phyloP scores from a whole-genome alignment of 768 basidiomycete species.

The Paxillus rubicundulus region DNA sequence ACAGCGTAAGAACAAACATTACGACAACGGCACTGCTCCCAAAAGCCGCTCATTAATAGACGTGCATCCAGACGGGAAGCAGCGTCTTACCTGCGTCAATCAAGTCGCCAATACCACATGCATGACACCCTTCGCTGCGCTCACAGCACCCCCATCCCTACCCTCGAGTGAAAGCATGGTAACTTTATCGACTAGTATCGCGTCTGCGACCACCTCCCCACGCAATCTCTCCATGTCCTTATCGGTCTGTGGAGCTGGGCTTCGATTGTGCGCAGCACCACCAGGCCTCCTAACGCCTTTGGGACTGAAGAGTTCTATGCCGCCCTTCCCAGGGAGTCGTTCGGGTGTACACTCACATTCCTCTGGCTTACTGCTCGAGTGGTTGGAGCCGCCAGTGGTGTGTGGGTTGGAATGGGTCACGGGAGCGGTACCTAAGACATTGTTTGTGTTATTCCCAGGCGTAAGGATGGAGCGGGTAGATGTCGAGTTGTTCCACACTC shows the following conservation, averaged over 20 bases:
- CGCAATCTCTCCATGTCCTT: conserved; percentile 36
- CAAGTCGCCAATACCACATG: conserved; percentile 26
- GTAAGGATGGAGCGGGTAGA: conserved; percentile 51
- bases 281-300: conserved; percentile 29
- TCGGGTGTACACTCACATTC: conserved; percentile 48
- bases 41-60: conserved; percentile 1
- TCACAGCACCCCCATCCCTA: conserved; percentile 10
- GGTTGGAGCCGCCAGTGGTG: conserved; percentile 1
- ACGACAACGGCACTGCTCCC: conserved; percentile 12
- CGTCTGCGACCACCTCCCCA: conserved; percentile 34
- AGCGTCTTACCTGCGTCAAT: conserved; percentile 20
- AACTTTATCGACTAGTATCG: conserved; percentile 38
- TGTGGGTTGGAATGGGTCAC: conserved; percentile 38
- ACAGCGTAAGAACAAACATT: conserved; percentile 21
- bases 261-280: conserved; percentile 10
- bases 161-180: conserved; percentile 38
- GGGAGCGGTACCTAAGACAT: conserved; percentile 31
- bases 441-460: conserved; percentile 33
- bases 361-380: conserved; percentile 32
- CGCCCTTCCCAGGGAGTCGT: conserved; percentile 47
- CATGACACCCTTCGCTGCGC: conserved; percentile 9
- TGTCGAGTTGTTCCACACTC: conserved; percentile 70
- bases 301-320: conserved; percentile 37
- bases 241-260: conserved; percentile 22
- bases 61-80: background rate